Conservation (phyloP, 176 grass and related monocot species). For the Dactylis glomerata region DNA sequence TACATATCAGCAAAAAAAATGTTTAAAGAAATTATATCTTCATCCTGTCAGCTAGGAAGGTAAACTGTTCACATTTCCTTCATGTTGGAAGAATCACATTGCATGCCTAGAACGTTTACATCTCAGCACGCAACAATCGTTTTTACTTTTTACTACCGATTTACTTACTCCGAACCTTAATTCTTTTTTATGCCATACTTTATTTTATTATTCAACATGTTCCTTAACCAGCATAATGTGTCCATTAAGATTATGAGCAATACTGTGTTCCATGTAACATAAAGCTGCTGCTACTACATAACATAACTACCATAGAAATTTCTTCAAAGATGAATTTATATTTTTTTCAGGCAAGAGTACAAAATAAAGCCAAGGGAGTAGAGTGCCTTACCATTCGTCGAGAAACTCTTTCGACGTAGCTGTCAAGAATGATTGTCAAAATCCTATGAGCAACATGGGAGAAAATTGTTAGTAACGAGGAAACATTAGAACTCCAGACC, state of each 20-base stretch:
- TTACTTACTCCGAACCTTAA: not conserved
- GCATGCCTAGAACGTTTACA: not conserved
- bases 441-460: conserved; percentile 56
- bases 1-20: not conserved
- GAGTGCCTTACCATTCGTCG: conserved; percentile 71
- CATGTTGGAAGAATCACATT: not conserved
- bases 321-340: not conserved
- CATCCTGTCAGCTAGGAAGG: not conserved
- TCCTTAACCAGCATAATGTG: conserved; percentile 9
- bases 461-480: conserved; percentile 29
- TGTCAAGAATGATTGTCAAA: conserved; percentile 58
- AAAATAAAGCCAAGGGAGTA: not conserved
- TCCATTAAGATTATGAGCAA: not conserved
- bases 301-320: not conserved
- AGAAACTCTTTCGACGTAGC: conserved; percentile 80
- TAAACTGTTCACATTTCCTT: not conserved
- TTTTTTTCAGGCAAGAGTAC: conserved; percentile 1
- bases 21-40: not conserved
- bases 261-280: not conserved
- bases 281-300: not conserved
- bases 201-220: not conserved
- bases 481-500: not conserved
- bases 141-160: not conserved
- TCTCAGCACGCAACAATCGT: conserved; percentile 1
- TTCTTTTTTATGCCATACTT: not conserved